Evolutionary conservation across 2,329 filamentous ascomycete genomes (phyloP), one percentile per base, ranked within the genome.

Genomic region (Hypoxylon sp.): DNA sequence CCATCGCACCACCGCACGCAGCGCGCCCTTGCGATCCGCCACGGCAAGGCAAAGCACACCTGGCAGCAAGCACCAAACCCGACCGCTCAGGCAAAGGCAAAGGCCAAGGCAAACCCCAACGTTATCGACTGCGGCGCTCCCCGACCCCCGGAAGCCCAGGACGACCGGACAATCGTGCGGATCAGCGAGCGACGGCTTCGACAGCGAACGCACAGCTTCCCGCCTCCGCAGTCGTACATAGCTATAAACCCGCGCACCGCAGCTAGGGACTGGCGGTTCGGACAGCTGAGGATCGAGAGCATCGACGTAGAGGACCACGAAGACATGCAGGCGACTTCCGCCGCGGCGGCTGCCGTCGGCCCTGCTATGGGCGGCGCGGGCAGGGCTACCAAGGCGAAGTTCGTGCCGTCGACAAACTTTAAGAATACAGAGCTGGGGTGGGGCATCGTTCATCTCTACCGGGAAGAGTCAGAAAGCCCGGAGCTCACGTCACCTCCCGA

Each of bases 381-480:
- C 5, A 87, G 90, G 52, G 89, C 92, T 62, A 97, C 94, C 1
- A 97, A 94, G 76, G 95, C 92, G 4, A 85, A 87, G 66, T 97
- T 90, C 74, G 80, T 92, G 19, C 89, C 91, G 0, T 82, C 94
- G 0, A 86, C 90, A 58, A 86, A 88, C 22, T 63, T 68, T 15
- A 87, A 84, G 71, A 87, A 90, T 56, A 93, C 92, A 0, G 91
- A 97, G 62, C 84, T 93, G 1, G 92, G 93, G 43, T 97, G 93
- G 90, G 95, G 95, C 1, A 88, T 98, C 13, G 93, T 99, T 1
- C 95, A 97, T 76, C 85, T 99, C 26, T 99, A 97, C 76, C 87
- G 94, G 8, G 94, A 98, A 77, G 87, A 86, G 1, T 87, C 93
- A 61, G 91, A 96, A 76, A 90, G 89, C 0, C 82, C 87, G 1